phyloP scores from a whole-genome alignment of 2,329 filamentous ascomycete genomes.

The Ophiostoma fasciatum region DNA sequence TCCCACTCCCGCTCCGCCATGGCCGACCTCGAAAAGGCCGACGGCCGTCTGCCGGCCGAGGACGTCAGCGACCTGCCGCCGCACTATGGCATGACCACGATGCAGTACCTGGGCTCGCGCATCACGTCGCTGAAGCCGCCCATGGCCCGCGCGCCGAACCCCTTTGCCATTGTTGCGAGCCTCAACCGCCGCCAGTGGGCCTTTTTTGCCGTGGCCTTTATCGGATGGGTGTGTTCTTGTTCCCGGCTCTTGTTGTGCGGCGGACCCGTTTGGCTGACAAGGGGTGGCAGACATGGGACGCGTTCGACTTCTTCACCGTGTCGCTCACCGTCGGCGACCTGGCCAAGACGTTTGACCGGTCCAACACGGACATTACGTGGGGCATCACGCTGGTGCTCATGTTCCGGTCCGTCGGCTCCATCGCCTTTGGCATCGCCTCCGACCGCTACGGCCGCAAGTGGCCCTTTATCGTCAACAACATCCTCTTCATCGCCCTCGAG shows the following conservation, averaged over 20 bases:
- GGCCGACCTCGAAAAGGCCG: slow-evolving; percentile 12
- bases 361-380: slow-evolving; percentile 54
- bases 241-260: not conserved
- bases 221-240: slow-evolving; percentile 39
- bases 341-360: slow-evolving; percentile 31
- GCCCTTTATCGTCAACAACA: slow-evolving; percentile 71
- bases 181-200: slow-evolving; percentile 54
- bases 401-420: slow-evolving; percentile 59
- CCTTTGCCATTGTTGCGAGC: slow-evolving; percentile 50
- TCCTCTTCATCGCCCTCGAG: slow-evolving; percentile 42
- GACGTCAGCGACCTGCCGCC: slow-evolving; percentile 21
- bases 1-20: slow-evolving; percentile 1
- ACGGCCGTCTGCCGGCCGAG: not conserved
- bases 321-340: slow-evolving; percentile 66
- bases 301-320: slow-evolving; percentile 50
- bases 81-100: slow-evolving; percentile 33
- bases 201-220: slow-evolving; percentile 60
- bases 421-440: slow-evolving; percentile 59
- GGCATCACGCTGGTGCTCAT: slow-evolving; percentile 65
- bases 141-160: slow-evolving; percentile 48
- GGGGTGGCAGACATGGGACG: slow-evolving; percentile 9
- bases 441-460: slow-evolving; percentile 73
- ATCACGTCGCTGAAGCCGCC: slow-evolving; percentile 40
- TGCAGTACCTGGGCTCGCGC: slow-evolving; percentile 35
- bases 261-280: no score